Percentiles rank a stretch among this genome's conserved stretches.
phyloP scores from a whole-genome alignment of 768 basidiomycete species.

The Neoboletus brunneissimus region DNA sequence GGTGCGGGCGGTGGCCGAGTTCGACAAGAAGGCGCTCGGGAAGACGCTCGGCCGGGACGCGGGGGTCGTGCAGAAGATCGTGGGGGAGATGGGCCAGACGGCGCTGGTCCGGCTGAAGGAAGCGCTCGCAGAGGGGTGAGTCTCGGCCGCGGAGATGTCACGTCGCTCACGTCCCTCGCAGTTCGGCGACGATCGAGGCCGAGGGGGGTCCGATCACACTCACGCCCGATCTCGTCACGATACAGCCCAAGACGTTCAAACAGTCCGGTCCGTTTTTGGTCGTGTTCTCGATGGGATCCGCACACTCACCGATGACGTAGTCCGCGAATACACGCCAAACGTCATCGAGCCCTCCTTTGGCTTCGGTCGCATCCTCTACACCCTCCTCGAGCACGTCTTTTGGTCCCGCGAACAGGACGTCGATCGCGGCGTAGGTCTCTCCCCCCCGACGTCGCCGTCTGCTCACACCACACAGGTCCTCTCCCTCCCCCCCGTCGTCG shows the following conservation, averaged over 20 bases:
- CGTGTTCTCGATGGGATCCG: conserved; percentile 7
- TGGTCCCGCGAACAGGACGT: conserved; percentile 93
- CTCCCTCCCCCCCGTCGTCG: conserved; percentile 84
- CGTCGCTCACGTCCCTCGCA: conserved; percentile 21
- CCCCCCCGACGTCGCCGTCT: conserved; percentile 17
- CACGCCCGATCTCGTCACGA: conserved; percentile 68
- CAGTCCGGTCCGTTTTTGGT: conserved; percentile 61
- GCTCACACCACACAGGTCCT: too few relatives aligned
- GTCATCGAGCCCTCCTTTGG: conserved; percentile 99
- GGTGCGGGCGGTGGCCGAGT: conserved; percentile 74
- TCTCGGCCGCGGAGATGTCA: conserved; percentile 9
- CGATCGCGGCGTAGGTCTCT: conserved; percentile 70
- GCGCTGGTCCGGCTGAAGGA: conserved; percentile 63
- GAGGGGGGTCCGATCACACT: conserved; percentile 70
- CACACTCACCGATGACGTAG: conserved; percentile 41
- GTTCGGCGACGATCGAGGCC: conserved; percentile 53
- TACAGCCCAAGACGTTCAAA: conserved; percentile 83
- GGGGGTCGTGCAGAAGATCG: conserved; percentile 56
- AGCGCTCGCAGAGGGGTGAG: conserved; percentile 74
- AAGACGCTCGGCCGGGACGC: conserved; percentile 87
- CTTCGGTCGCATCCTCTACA: conserved; percentile 92
- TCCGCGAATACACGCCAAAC: conserved; percentile 94
- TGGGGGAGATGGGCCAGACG: conserved; percentile 66
- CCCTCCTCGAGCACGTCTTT: conserved; percentile 91
- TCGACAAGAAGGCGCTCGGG: conserved; percentile 86